Evolutionary conservation across 2,329 filamentous ascomycete species (phyloP), one percentile per base, ranked within the genome.

Genomic region (Chaetomium sp.): DNA sequence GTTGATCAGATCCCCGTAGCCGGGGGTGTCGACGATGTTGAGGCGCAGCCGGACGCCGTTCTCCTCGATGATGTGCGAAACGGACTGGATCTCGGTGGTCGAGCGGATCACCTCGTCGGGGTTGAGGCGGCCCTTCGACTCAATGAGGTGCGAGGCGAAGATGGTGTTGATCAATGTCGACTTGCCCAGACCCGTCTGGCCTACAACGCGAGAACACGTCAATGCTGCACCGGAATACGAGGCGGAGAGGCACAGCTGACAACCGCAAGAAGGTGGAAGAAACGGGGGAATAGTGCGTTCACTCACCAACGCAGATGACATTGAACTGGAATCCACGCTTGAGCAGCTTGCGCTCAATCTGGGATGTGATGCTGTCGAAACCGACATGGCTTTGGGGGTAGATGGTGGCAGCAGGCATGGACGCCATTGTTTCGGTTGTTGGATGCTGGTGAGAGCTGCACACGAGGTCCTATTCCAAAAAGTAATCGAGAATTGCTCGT

Each of bases 321-420:
- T 99, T 99, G 85, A 99, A 99, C 77, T 99, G 94, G 77, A 99
- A 99, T 68, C 94, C 94, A 77, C 94, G 91, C 84, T 99, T 99
- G 79, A 99, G 76, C 72, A 97, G 87, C 87, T 99, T 99, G 79
- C 89, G 88, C 86, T 99, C 94, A 69, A 99, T 99, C 81, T 99
- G 94, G 66, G 87, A 91, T 68, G 94, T 99, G 82, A 99, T 99
- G 80, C 91, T 96, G 81, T 99, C 94, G 80, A 99, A 99, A 84
- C 94, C 94, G 75, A 99, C 94, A 82, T 97, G 94, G 87, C 87
- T 95, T 74, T 94, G 87, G 70, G 94, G 94, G 76, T 89, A 94
- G 72, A 87, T 84, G 69, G 84, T 84, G 69, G 83, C 77, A 70
- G 85, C 71, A 68, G 86, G 84, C 82, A 88, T 86, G 72, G 76